phyloP scores from a whole-genome alignment of 2,329 filamentous ascomycete genomes.

The Dactylonectria estremocensis region DNA sequence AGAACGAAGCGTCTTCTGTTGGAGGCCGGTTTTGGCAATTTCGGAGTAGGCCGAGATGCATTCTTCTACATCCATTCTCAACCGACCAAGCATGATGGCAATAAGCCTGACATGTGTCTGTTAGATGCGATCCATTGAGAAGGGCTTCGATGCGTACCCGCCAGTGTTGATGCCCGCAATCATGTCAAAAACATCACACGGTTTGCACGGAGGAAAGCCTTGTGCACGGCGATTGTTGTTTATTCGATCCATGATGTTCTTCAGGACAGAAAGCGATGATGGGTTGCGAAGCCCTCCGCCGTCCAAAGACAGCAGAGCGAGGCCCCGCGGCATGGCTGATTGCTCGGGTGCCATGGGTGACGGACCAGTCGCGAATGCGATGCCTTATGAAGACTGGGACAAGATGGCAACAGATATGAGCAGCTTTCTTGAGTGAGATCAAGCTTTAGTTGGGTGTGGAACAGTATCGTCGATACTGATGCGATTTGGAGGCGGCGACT shows the following conservation, averaged over 20 bases:
- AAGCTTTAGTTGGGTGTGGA: too few species aligned
- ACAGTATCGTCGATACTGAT: too few species aligned
- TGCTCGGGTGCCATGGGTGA: not conserved
- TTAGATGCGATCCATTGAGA: too few species aligned
- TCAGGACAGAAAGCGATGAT: constrained; percentile 12
- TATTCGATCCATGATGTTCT: not conserved
- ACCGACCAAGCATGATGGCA: constrained; percentile 17
- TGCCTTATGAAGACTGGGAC: too few species aligned
- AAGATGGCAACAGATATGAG: too few species aligned
- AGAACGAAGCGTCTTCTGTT: too few species aligned
- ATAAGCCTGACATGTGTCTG: constrained; percentile 1
- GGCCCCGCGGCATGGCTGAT: not conserved
- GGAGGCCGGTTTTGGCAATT: not conserved
- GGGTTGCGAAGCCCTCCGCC: constrained; percentile 7
- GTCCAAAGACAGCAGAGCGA: constrained; percentile 22
- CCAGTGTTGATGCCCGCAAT: constrained; percentile 22
- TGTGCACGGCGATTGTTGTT: not conserved
- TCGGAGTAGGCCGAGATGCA: not conserved
- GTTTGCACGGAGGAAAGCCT: not conserved
- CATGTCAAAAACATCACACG: constrained; percentile 18
- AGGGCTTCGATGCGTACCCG: not conserved
- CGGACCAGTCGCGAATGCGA: not conserved
- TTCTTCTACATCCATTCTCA: constrained; percentile 6
- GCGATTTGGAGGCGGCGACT: too few species aligned
- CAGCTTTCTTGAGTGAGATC: too few species aligned